These are phyloP conservation scores for Glonium stellatum DNA, from an alignment of 495 filamentous ascomycete species.

Conservation along the genomic window DNA sequence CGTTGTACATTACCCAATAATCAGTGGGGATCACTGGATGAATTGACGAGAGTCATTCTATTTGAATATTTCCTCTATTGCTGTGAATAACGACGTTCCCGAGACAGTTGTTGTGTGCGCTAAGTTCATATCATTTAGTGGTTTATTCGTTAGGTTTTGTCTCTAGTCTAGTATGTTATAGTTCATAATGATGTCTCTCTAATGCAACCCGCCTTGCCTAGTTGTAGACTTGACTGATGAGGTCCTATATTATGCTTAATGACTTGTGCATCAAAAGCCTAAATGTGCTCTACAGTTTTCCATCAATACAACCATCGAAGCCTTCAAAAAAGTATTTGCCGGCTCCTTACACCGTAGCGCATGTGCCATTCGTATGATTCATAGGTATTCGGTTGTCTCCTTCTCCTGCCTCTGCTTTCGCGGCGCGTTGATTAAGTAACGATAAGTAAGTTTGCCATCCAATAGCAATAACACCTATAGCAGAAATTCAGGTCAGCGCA, in stretches of 20 bases:
- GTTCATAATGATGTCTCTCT: too few relatives aligned
- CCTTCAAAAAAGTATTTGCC: neutral
- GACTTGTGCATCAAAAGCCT: too few relatives aligned
- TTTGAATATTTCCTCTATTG: too few relatives aligned
- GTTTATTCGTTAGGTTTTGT: too few relatives aligned
- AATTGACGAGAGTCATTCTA: neutral
- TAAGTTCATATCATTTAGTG: too few relatives aligned
- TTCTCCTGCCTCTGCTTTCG: conserved; percentile 42
- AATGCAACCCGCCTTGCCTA: too few relatives aligned
- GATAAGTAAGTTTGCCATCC: conserved; percentile 90
- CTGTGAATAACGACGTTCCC: too few relatives aligned
- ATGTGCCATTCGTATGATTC: neutral
- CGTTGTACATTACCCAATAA: conserved; percentile 7
- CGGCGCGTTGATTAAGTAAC: conserved; percentile 70
- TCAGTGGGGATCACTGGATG: neutral
- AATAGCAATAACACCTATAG: conserved; percentile 55
- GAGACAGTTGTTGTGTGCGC: too few relatives aligned
- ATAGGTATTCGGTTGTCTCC: neutral
- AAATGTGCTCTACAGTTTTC: neutral
- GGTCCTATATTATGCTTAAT: too few relatives aligned
- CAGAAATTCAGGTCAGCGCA: neutral
- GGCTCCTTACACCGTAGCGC: neutral
- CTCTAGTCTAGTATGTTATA: too few relatives aligned
- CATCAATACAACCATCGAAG: neutral
- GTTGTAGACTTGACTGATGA: too few relatives aligned